phyloP scores from a whole-genome alignment of 805 yeast genomes.

The Metschnikowia cubensis region DNA sequence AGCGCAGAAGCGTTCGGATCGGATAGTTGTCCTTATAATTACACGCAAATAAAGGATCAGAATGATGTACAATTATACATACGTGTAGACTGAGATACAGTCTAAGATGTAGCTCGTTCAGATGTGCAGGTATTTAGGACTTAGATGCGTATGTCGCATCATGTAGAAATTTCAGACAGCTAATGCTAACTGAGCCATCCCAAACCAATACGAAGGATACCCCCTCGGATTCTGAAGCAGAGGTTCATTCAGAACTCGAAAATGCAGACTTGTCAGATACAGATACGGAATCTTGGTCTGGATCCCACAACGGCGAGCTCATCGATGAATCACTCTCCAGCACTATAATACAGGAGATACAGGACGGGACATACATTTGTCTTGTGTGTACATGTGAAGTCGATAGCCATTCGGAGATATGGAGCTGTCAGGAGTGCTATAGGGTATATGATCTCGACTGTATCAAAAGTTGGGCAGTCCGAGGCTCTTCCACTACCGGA shows the following conservation, averaged over 20 bases:
- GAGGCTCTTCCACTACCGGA: constrained; percentile 63
- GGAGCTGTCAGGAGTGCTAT: constrained; percentile 76
- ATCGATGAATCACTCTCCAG: constrained; percentile 31
- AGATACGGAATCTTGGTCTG: constrained; percentile 4
- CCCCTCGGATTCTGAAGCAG: background rate
- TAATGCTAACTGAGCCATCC: constrained; percentile 1
- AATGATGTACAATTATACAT: background rate
- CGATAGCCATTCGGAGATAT: constrained; percentile 58
- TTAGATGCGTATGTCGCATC: background rate
- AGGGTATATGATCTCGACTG: constrained; percentile 86
- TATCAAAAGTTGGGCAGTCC: constrained; percentile 78
- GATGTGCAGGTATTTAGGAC: background rate
- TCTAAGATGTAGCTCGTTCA: background rate
- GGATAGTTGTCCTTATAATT: constrained; percentile 6
- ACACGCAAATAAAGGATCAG: background rate
- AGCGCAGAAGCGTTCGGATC: constrained; percentile 18
- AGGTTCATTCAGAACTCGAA: background rate
- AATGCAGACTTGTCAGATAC: constrained; percentile 6
- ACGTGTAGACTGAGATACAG: background rate
- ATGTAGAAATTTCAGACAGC: background rate
- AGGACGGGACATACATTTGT: constrained; percentile 71
- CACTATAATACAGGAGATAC: constrained; percentile 55
- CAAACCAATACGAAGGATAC: background rate
- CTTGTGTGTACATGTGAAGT: constrained; percentile 85
- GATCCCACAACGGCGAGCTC: constrained; percentile 5